Conservation (phyloP, 495 filamentous ascomycete genomes). For the Apodospora peruviana region DNA sequence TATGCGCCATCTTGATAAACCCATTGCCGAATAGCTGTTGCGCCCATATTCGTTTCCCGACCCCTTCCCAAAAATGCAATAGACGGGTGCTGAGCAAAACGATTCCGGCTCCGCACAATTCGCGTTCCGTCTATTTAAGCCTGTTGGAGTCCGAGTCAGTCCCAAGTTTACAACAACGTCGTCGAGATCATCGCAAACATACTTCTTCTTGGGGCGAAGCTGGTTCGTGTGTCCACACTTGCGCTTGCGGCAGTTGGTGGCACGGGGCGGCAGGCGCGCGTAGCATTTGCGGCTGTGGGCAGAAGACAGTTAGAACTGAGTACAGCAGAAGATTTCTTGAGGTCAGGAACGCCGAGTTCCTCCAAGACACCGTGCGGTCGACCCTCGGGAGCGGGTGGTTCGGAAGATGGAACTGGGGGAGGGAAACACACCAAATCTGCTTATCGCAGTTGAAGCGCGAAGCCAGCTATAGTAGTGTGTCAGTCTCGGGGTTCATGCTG, state of each 20-base stretch:
- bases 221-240: slow-evolving; percentile 99
- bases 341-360: no score
- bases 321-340: neutral
- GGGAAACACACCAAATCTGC: slow-evolving; percentile 82
- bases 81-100: neutral
- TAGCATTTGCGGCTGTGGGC: slow-evolving; percentile 22
- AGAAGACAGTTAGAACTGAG: neutral
- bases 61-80: neutral
- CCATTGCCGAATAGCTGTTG: neutral
- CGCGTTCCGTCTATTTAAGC: slow-evolving; percentile 72
- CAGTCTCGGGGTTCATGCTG: neutral
- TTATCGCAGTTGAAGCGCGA: slow-evolving; percentile 99
- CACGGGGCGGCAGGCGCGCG: slow-evolving; percentile 95
- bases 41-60: neutral
- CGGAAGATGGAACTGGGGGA: neutral
- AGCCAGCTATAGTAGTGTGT: slow-evolving; percentile 51
- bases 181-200: neutral
- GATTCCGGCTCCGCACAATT: neutral
- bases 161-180: neutral
- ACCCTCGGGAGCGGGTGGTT: neutral
- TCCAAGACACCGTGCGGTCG: neutral
- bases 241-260: slow-evolving; percentile 99
- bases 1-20: neutral
- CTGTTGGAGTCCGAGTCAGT: neutral
- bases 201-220: slow-evolving; percentile 99